Base-by-base conservation (phyloP, 176 grass and related monocot genomes). In the Oryza australiensis region DNA sequence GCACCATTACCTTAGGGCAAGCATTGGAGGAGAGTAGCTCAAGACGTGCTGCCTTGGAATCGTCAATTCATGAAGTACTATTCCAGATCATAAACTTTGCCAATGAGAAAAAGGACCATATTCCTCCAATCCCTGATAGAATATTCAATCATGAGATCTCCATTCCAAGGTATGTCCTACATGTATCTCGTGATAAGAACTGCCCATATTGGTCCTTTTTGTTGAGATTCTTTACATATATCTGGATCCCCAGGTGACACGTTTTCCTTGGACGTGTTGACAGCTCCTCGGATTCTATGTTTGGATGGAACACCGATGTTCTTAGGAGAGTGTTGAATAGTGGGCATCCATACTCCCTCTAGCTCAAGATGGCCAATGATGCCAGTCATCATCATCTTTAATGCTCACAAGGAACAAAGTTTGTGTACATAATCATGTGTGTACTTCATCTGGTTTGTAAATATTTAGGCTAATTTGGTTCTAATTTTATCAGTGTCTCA, bases 81-180 rank as follows among this genome's bases (percentile, higher is more conserved):
- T 93, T 95, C 78, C 96, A 95, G 71, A 91, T 98, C 73, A 95
- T 98, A 82, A 88, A 81, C 69, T 98, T 95, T 37, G 96, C 91
- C n/a, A 98, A 98, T 64, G 91, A 98, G 76, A 98, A 95, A 75
- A 92, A 93, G 76, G 93, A 98, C 63, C 93, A 95, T 40, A 95
- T 98, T 66, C 93, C 96, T 70, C 48, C 93, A 23, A 79, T 95
- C 26, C 84, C 89, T 72, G 92, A 95, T 51, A 86, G 94, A 84
- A 95, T 92, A 65, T 98, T 93, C 76, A 94, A 92, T 63, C 94
- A 98, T 22, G 96, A 98, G 73, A 95, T 98, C 66, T 77, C 86
- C 67, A 93, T 88, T 70, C 96, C 96, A 84, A 98, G 89, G 96
- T 95, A 53, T 26, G 69, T 85, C n/a, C n/a, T 60, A 51, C 6